phyloP scores from a whole-genome alignment of 1,139 yeast genomes.

The Yamadazyma mexicana region DNA sequence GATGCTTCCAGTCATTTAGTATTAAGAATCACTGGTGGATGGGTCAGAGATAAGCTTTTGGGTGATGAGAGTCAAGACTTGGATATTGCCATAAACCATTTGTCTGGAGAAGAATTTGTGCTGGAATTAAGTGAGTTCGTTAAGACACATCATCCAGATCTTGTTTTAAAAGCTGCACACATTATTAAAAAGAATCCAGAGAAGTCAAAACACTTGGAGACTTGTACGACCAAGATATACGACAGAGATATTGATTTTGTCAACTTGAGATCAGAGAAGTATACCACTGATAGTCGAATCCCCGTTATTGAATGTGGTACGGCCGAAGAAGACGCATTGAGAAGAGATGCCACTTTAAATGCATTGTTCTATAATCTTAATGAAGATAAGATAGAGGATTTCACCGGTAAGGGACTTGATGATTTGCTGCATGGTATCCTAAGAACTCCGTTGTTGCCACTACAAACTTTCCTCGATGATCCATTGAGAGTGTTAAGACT shows the following conservation, averaged over 20 bases:
- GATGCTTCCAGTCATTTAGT: conserved; percentile 28
- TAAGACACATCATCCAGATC: conserved; percentile 37
- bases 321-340: conserved; percentile 83
- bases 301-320: conserved; percentile 83
- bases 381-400: conserved; percentile 72
- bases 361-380: conserved; percentile 85
- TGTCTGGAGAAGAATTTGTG: conserved; percentile 89
- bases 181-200: conserved; percentile 91
- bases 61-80: conserved; percentile 81
- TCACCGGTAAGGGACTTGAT: conserved; percentile 69
- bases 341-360: conserved; percentile 93
- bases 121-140: conserved; percentile 59
- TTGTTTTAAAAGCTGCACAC: conserved; percentile 58
- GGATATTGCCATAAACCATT: conserved; percentile 82
- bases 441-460: conserved; percentile 85
- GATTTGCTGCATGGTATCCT: conserved; percentile 72
- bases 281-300: conserved; percentile 77
- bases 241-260: conserved; percentile 90
- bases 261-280: conserved; percentile 83
- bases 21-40: conserved; percentile 92
- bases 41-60: conserved; percentile 94
- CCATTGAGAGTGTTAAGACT: conserved; percentile 86
- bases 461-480: conserved; percentile 85
- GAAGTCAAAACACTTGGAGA: conserved; percentile 92
- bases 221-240: conserved; percentile 86